phyloP scores from a whole-genome alignment of 768 basidiomycete genomes.

The Rhizopogon sp. region DNA sequence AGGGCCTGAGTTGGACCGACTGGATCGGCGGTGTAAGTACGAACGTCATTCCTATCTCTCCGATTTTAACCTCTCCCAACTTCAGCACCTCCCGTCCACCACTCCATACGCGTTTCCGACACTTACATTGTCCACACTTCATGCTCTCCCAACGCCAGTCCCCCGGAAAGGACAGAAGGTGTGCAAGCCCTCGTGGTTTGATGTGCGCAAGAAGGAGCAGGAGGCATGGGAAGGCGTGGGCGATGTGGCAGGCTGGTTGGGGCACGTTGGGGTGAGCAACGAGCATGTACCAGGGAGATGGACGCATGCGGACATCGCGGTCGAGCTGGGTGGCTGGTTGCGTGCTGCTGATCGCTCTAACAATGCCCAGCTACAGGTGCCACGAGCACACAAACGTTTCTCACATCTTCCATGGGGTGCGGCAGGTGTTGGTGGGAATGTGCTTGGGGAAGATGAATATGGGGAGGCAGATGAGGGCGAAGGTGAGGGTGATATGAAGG shows the following conservation, averaged over 20 bases:
- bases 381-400: conserved; percentile 42
- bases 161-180: conserved; percentile 73
- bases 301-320: conserved; percentile 45
- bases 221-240: conserved; percentile 57
- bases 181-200: conserved; percentile 86
- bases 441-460: conserved; percentile 25
- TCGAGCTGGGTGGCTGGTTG: conserved; percentile 57
- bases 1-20: conserved; percentile 77
- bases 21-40: conserved; percentile 52
- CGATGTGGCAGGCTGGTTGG: conserved; percentile 54
- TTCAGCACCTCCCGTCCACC: conserved; percentile 63
- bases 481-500: conserved; percentile 24
- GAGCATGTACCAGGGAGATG: conserved; percentile 35
- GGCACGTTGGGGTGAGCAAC: conserved; percentile 17
- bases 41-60: background rate
- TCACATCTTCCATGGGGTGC: conserved; percentile 45
- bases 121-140: conserved; percentile 75
- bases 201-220: conserved; percentile 48
- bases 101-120: conserved; percentile 82
- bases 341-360: conserved; percentile 36
- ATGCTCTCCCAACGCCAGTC: conserved; percentile 85
- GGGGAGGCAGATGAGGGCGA: conserved; percentile 21
- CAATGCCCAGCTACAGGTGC: conserved; percentile 2
- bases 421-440: conserved; percentile 17
- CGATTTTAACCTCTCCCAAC: background rate